Evolutionary conservation across 306 rosid genomes (phyloP), one percentile per base, ranked within the genome.

Genomic region (Betula pendula): DNA sequence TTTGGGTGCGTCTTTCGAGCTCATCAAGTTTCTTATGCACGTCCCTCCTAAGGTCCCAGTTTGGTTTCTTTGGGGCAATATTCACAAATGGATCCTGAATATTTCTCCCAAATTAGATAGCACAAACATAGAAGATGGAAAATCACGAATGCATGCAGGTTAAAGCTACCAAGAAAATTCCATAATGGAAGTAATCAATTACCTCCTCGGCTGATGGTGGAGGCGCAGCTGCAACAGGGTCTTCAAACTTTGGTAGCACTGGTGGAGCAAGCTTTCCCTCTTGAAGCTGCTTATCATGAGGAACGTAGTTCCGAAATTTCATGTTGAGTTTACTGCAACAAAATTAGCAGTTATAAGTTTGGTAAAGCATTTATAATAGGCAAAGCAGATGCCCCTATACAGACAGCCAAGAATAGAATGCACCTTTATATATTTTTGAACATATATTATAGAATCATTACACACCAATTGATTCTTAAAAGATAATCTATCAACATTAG

Each of bases 21-120:
- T 90, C 92, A 84, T 95, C 97, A 42, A 95, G 89, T 90, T 89
- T 95, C 89, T 90, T 95, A 88, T 95, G 97, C 80, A 95, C 99
- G 45, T 92, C 99, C 85, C 97, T 89, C 22, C 96, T 71, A 20
- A 95, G 84, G 72, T 95, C 99, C 99, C 99, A 95, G 68, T 95
- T 95, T 33, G 99, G 99, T 75, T 95, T 95, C 81, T 95, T 95
- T 14, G 99, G 97, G 79, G 99, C 97, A 80, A 95, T 95, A 77
- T 89, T 95, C 68, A 95, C 90, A 69, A 95, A 92, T 9, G 97
- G 99, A 42, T 95, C 99, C 98, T 92, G 83, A 77, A 80, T 27
- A 35, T 29, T 74, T 27, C 16, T 4, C 38, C 44, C n/a, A 40
- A 80, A 55, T 68, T 12, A 63, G 72, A 43, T 29, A 7, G 45